A percentile compares a stretch with the other conserved stretches of the same genome.
phyloP scores from a whole-genome alignment of 805 yeast genomes.

The Wickerhamiella parazyma region DNA sequence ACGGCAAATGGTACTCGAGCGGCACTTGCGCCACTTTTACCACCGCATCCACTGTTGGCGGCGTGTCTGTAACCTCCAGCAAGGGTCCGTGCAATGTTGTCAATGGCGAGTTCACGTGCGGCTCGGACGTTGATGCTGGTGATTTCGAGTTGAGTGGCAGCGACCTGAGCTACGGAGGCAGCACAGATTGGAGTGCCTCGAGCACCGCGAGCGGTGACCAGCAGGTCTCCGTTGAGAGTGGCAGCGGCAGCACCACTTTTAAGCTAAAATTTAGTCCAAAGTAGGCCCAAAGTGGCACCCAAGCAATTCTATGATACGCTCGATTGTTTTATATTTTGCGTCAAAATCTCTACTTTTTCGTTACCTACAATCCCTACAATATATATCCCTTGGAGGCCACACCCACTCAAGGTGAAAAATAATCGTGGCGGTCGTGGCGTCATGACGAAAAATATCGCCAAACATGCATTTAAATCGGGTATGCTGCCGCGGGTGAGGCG shows the following conservation, averaged over 20 bases:
- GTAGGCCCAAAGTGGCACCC: neutral
- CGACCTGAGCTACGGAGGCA: conserved; percentile 49
- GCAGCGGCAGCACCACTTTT: conserved; percentile 29
- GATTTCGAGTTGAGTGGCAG: conserved; percentile 44
- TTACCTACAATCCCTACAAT: neutral
- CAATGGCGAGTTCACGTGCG: conserved; percentile 27
- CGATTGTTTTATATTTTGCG: too few relatives aligned
- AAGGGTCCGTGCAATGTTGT: conserved; percentile 53
- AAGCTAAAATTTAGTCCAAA: conserved; percentile 26
- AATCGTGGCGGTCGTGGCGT: conserved; percentile 4
- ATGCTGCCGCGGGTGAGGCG: conserved; percentile 66
- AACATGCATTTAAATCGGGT: conserved; percentile 55
- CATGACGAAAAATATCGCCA: conserved; percentile 38
- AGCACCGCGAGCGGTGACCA: conserved; percentile 31
- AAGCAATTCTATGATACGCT: too few relatives aligned
- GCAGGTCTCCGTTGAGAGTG: conserved; percentile 39
- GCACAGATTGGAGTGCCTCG: conserved; percentile 44
- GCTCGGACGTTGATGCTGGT: conserved; percentile 28
- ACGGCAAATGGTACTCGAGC: conserved; percentile 66
- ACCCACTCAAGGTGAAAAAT: neutral
- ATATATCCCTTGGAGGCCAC: neutral
- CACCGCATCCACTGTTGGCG: conserved; percentile 51
- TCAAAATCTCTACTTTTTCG: too few relatives aligned
- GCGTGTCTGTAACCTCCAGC: conserved; percentile 51
- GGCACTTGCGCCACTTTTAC: conserved; percentile 80